These are phyloP conservation scores for Eucalyptus sp. DNA, from an alignment of 345 rosid species.

Conservation along the genomic window DNA sequence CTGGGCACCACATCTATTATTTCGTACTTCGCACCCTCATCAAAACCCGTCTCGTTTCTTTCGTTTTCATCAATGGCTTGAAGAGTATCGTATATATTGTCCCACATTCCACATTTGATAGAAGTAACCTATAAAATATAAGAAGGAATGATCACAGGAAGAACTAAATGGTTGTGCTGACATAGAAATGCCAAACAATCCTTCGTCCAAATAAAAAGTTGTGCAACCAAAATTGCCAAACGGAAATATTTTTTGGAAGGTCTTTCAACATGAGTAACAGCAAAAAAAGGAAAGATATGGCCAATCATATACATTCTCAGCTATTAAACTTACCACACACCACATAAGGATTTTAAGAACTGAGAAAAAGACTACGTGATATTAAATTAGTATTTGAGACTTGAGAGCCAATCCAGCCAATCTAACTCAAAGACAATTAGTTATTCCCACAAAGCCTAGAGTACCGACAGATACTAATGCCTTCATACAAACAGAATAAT, in stretches of 20 bases:
- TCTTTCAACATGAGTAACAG: not conserved
- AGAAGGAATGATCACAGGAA: not conserved
- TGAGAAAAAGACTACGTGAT: not conserved
- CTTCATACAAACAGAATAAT: not conserved
- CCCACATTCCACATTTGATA: conserved; percentile 71
- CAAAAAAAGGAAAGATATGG: not conserved
- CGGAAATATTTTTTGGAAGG: not conserved
- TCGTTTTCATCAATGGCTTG: conserved; percentile 12
- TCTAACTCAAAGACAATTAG: not conserved
- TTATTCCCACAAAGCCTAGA: not conserved
- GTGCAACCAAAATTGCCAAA: not conserved
- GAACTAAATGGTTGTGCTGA: not conserved
- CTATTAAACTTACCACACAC: not conserved
- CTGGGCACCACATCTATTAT: conserved; percentile 19
- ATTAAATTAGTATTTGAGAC: not conserved
- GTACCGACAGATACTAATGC: not conserved
- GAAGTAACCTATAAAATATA: conserved; percentile 51
- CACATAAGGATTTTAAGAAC: not conserved
- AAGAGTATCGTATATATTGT: conserved; percentile 71
- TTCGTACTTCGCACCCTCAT: conserved; percentile 3
- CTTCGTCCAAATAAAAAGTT: not conserved
- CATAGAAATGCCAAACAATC: not conserved
- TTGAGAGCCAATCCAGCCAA: not conserved
- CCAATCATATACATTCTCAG: not conserved
- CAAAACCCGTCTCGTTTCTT: not conserved